Conservation (phyloP, 2,329 filamentous ascomycete species). For the Neofusicoccum parvum region DNA sequence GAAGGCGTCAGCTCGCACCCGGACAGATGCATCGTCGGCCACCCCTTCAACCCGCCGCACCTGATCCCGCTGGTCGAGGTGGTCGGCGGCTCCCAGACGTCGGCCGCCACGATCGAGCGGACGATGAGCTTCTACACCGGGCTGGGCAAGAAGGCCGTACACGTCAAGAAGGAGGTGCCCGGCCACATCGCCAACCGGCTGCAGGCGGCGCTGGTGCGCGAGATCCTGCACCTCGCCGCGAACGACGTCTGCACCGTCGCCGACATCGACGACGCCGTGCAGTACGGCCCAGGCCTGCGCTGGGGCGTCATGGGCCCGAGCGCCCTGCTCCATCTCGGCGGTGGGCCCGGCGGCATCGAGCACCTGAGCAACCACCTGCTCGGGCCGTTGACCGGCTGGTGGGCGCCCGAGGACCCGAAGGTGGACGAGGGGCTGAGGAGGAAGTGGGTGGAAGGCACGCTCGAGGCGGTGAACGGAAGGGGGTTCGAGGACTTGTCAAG, state of each 20-base stretch:
- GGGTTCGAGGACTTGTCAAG: slow-evolving; percentile 22
- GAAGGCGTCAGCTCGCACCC: slow-evolving; percentile 31
- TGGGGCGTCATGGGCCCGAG: slow-evolving; percentile 29
- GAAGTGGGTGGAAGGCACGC: slow-evolving; percentile 26
- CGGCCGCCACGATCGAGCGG: slow-evolving; percentile 25
- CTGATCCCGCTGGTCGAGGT: slow-evolving; percentile 53
- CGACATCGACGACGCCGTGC: slow-evolving; percentile 27
- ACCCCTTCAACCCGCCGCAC: slow-evolving; percentile 54
- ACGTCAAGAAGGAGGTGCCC: slow-evolving; percentile 44
- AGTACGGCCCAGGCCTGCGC: slow-evolving; percentile 25
- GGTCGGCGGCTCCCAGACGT: slow-evolving; percentile 41
- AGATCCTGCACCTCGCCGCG: slow-evolving; percentile 25
- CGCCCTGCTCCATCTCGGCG: slow-evolving; percentile 25
- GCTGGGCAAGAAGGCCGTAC: slow-evolving; percentile 45
- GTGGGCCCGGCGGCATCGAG: slow-evolving; percentile 26
- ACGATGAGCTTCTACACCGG: slow-evolving; percentile 44
- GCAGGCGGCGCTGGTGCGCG: slow-evolving; percentile 33
- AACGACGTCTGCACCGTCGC: slow-evolving; percentile 24
- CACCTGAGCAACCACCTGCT: slow-evolving; percentile 27
- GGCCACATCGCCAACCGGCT: slow-evolving; percentile 52
- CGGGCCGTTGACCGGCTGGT: slow-evolving; percentile 27
- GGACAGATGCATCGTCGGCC: slow-evolving; percentile 45
- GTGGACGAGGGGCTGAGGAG: slow-evolving; percentile 25
- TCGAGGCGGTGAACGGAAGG: slow-evolving; percentile 23
- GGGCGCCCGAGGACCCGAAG: slow-evolving; percentile 24